Evolutionary conservation across 441 rosid species (phyloP).

Genomic region (Geranium incanum): DNA sequence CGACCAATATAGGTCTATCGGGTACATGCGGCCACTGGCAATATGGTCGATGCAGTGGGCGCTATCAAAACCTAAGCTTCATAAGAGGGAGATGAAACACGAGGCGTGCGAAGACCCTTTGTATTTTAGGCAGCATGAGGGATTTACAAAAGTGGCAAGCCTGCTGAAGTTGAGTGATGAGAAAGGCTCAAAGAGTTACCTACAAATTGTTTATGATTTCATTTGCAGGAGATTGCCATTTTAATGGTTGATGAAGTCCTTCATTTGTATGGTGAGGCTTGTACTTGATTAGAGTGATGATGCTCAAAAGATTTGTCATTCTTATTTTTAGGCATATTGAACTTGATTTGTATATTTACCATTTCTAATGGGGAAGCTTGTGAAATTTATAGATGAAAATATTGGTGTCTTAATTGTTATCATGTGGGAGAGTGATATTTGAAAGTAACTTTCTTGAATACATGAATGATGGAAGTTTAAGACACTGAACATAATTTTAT

Average conservation of each 20-base stretch:
- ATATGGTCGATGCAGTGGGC: slow-evolving; percentile 81
- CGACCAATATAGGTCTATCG: slow-evolving; percentile 48
- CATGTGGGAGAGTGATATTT: no score
- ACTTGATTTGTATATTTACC: no score
- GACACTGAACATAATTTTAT: no score
- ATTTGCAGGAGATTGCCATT: slow-evolving; percentile 33
- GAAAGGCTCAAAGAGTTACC: slow-evolving; percentile 31
- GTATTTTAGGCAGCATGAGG: slow-evolving; percentile 38
- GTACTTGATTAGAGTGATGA: neutral
- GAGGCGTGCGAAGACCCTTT: slow-evolving; percentile 26
- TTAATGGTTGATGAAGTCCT: neutral
- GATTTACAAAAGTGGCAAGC: slow-evolving; percentile 45
- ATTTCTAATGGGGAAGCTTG: no score
- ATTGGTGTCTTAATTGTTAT: no score
- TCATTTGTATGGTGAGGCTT: neutral
- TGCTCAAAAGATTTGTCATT: no score
- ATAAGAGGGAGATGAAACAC: slow-evolving; percentile 23
- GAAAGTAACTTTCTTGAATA: no score
- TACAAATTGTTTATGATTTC: slow-evolving; percentile 39
- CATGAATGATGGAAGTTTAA: no score
- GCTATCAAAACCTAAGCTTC: slow-evolving; percentile 36
- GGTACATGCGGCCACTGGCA: slow-evolving; percentile 70
- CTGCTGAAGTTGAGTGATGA: slow-evolving; percentile 39
- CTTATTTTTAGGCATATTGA: no score
- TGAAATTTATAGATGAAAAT: no score